Percentiles rank a stretch among this genome's conserved stretches.
These are phyloP conservation scores for Boletus smithii DNA, from an alignment of 1,284 basidiomycete species.

Conservation along the genomic window DNA sequence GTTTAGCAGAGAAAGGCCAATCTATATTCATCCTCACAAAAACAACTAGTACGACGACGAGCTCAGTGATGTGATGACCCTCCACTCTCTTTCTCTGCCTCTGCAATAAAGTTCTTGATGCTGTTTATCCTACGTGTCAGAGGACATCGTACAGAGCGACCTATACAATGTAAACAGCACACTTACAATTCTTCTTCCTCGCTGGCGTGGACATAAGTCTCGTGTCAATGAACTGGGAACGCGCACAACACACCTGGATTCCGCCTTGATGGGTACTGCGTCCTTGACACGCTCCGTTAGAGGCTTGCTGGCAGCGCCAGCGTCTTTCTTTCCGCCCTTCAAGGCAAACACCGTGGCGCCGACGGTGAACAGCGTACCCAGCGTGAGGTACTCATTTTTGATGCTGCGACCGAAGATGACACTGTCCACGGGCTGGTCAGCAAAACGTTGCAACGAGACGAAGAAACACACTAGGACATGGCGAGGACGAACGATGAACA, in stretches of 20 bases:
- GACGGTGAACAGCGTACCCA: constrained; percentile 58
- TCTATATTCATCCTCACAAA: no score
- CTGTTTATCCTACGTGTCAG: constrained; percentile 53
- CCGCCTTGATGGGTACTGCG: constrained; percentile 57
- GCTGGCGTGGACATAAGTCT: constrained; percentile 33
- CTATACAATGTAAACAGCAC: constrained; percentile 7
- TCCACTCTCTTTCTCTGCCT: constrained; percentile 68
- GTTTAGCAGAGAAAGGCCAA: no score
- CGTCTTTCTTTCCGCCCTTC: constrained; percentile 51
- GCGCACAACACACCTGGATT: constrained; percentile 54
- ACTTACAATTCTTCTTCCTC: constrained; percentile 75
- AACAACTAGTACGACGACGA: not conserved
- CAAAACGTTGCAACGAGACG: not conserved
- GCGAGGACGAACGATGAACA: constrained; percentile 11
- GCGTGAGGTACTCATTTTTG: constrained; percentile 73
- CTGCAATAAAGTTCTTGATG: constrained; percentile 72
- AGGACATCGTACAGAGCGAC: constrained; percentile 30
- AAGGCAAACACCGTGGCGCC: constrained; percentile 51
- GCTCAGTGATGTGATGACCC: constrained; percentile 33
- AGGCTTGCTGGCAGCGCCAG: constrained; percentile 41
- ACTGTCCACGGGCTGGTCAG: constrained; percentile 38
- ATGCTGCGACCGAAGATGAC: constrained; percentile 70
- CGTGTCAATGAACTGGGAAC: not conserved
- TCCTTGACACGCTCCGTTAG: constrained; percentile 55
- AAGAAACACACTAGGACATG: constrained; percentile 43